Evolutionary conservation across 169 alveolate genomes (phyloP), one percentile per base, ranked within the genome.

Genomic region (Plasmodium gonderi): DNA sequence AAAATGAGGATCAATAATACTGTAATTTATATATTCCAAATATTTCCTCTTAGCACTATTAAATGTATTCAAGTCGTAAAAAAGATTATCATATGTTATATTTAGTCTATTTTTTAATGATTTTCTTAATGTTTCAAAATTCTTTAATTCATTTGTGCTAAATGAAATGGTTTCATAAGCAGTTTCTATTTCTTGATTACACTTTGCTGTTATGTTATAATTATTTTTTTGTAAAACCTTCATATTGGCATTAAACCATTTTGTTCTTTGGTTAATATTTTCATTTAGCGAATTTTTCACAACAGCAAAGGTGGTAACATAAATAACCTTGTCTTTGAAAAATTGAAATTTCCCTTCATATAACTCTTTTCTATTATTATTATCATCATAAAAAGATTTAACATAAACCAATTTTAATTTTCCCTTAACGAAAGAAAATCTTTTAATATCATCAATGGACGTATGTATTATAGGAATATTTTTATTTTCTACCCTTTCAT

Each of bases 271-370:
- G 64, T 82, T 51, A 29, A 82, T 12, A 69, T 82, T 31, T 2
- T 82, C 42, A 23, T 42, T 72, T 69, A 82, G 54, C 4, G 92
- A 38, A 69, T 82, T 82, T 47, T 44, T 82, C 20, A 82, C 82
- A 23, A 82, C 38, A 20, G 92, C 92, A 82, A 82, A 82, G 17
- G 92, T 82, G 40, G 92, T 45, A 45, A 82, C 81, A 69, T 82
- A 82, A 82, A 82, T 68, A 38, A 69, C 60, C 17, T 69, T 82
- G 75, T 82, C 60, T 26, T 69, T 40, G 60, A 20, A 82, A 72
- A 82, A 82, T 40, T 82, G 92, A 29, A 82, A 82, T 75, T 82
- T 82, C n/a, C 69, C 92, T 75, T 82, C 92, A 69, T 82, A 82
- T 47, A 82, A 69, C 60, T 82, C 92, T 60, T 82, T 82, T 14